phyloP scores from a whole-genome alignment of 2,329 filamentous ascomycete species.

The Sporothrix variecibatus region DNA sequence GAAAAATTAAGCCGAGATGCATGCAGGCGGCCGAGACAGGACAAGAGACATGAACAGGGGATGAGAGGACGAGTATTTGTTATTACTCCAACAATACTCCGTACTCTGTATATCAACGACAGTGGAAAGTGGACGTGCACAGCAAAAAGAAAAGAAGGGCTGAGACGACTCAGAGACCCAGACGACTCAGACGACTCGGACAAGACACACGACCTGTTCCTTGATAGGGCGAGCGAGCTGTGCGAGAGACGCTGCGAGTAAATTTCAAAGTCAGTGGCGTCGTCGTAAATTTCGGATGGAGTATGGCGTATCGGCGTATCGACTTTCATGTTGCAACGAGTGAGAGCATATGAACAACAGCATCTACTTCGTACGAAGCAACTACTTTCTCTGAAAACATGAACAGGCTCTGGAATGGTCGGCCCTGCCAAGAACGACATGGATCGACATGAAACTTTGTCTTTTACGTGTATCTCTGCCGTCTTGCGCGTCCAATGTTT shows the following conservation, averaged over 20 bases:
- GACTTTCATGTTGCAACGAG: background rate
- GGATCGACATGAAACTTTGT: constrained; percentile 4
- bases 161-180: background rate
- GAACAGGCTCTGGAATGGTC: background rate
- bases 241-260: background rate
- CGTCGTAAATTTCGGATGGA: too few relatives aligned
- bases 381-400: background rate
- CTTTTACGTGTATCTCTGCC: background rate
- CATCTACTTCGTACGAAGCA: too few relatives aligned
- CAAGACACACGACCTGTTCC: background rate
- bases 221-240: background rate
- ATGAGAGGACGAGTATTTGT: too few relatives aligned
- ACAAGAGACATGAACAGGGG: background rate
- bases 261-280: background rate
- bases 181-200: background rate
- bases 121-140: background rate
- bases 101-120: background rate
- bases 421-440: background rate
- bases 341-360: background rate
- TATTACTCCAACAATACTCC: too few relatives aligned
- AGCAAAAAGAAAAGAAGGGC: background rate
- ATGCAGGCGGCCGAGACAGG: background rate
- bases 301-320: too few relatives aligned
- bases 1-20: background rate
- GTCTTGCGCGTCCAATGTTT: background rate